Conservation (phyloP, 2,329 filamentous ascomycete genomes). For the Xylaria sp. region DNA sequence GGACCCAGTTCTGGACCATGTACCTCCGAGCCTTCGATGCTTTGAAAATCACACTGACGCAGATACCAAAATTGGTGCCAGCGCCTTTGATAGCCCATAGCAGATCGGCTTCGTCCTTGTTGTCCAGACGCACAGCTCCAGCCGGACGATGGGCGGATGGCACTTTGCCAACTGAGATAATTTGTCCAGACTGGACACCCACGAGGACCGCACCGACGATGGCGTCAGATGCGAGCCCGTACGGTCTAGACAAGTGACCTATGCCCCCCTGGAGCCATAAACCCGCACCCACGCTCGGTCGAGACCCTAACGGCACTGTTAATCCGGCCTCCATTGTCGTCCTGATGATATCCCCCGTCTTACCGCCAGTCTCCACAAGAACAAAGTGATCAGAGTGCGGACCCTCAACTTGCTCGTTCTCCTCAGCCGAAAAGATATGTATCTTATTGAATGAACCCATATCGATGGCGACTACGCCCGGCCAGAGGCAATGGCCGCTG, state of each 20-base stretch:
- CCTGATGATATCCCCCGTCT: constrained; percentile 57
- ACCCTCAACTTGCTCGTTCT: constrained; percentile 29
- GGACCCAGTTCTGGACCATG: constrained; percentile 47
- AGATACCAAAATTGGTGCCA: constrained; percentile 64
- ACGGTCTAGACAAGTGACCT: constrained; percentile 59
- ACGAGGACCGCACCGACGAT: constrained; percentile 66
- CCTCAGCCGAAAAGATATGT: constrained; percentile 45
- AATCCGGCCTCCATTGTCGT: constrained; percentile 53
- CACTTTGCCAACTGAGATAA: constrained; percentile 59
- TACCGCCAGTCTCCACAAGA: constrained; percentile 62
- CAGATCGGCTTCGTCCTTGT: constrained; percentile 59
- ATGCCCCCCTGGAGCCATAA: constrained; percentile 70
- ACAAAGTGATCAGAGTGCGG: constrained; percentile 45
- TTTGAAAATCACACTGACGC: constrained; percentile 59
- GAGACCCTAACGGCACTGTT: constrained; percentile 63
- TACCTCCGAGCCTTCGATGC: constrained; percentile 51
- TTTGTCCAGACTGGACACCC: constrained; percentile 52
- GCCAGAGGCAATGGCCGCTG: constrained; percentile 61
- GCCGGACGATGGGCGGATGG: constrained; percentile 51
- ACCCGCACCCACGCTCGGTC: constrained; percentile 68
- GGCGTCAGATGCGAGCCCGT: constrained; percentile 64
- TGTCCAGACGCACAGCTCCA: constrained; percentile 49
- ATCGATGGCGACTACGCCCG: constrained; percentile 60
- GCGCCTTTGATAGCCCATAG: constrained; percentile 65
- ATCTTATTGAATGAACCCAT: constrained; percentile 62